phyloP scores from a whole-genome alignment of 768 basidiomycete species.

The Terana coerulea region DNA sequence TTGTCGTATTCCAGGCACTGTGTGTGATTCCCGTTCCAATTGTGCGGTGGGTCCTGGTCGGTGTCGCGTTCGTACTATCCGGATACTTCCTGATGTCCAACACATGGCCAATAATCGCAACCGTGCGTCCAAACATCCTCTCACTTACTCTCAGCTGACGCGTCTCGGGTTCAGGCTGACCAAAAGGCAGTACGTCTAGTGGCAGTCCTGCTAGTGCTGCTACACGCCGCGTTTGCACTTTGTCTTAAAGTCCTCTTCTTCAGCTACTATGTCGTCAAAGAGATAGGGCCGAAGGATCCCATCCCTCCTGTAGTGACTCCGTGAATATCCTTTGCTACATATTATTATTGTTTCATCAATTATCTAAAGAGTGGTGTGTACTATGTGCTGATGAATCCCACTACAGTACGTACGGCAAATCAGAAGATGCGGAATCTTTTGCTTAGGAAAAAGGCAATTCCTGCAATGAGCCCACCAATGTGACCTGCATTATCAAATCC shows the following conservation, averaged over 20 bases:
- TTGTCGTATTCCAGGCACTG: slow-evolving; percentile 49
- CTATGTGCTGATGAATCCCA: no score
- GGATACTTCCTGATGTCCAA: slow-evolving; percentile 84
- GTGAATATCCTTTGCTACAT: no score
- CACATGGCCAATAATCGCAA: slow-evolving; percentile 86
- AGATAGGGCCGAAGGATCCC: slow-evolving; percentile 35
- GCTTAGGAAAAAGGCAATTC: slow-evolving; percentile 47
- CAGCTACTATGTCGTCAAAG: slow-evolving; percentile 46
- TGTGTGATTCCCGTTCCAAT: slow-evolving; percentile 84
- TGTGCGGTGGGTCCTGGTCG: slow-evolving; percentile 77
- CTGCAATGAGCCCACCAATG: slow-evolving; percentile 62
- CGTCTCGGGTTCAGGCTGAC: slow-evolving; percentile 55
- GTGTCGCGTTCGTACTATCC: slow-evolving; percentile 70
- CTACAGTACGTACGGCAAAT: no score
- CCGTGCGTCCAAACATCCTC: slow-evolving; percentile 44
- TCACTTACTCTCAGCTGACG: background rate
- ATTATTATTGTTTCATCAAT: no score
- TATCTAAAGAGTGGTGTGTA: background rate
- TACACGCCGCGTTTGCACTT: slow-evolving; percentile 81
- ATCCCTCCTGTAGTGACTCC: background rate
- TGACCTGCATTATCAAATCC: slow-evolving; percentile 63
- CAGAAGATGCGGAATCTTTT: slow-evolving; percentile 22
- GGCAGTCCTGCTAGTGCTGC: slow-evolving; percentile 65
- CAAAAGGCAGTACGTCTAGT: slow-evolving; percentile 82
- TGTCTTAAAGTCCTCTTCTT: slow-evolving; percentile 83